These are phyloP conservation scores for Pneumocystis carinii DNA, from an alignment of 1,139 yeast species.

Conservation along the genomic window DNA sequence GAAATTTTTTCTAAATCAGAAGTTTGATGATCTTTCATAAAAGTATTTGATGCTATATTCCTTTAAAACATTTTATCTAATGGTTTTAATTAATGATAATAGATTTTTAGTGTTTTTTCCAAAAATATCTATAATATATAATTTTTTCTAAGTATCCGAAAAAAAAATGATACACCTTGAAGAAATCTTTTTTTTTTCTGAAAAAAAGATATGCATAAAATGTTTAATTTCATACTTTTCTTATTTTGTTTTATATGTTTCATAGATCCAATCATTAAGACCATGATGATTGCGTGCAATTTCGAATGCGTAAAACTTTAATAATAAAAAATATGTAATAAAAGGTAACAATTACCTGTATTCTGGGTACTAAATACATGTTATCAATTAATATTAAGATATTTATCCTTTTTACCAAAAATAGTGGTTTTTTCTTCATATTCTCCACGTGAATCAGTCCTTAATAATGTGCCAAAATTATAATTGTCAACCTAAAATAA, in stretches of 20 bases:
- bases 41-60: not conserved
- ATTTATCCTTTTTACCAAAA: conserved; percentile 34
- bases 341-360: conserved; percentile 10
- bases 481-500: conserved; percentile 50
- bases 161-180: not conserved
- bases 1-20: not conserved
- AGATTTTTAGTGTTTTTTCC: no score
- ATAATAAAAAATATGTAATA: conserved; percentile 27
- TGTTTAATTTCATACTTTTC: not conserved
- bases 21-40: not conserved
- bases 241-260: conserved; percentile 8
- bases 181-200: not conserved
- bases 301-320: conserved; percentile 92
- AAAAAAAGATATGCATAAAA: not conserved
- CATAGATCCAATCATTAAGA: conserved; percentile 75
- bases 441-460: conserved; percentile 54
- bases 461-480: conserved; percentile 86
- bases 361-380: conserved; percentile 15
- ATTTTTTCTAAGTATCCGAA: no score
- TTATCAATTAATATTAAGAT: not conserved
- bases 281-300: conserved; percentile 84
- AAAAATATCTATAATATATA: no score
- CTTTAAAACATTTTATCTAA: not conserved
- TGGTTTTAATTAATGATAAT: not conserved
- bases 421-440: conserved; percentile 75